Evolutionary conservation across 441 rosid species (phyloP), one percentile per base, ranked within the genome.

Genomic region (Populus hybrid): DNA sequence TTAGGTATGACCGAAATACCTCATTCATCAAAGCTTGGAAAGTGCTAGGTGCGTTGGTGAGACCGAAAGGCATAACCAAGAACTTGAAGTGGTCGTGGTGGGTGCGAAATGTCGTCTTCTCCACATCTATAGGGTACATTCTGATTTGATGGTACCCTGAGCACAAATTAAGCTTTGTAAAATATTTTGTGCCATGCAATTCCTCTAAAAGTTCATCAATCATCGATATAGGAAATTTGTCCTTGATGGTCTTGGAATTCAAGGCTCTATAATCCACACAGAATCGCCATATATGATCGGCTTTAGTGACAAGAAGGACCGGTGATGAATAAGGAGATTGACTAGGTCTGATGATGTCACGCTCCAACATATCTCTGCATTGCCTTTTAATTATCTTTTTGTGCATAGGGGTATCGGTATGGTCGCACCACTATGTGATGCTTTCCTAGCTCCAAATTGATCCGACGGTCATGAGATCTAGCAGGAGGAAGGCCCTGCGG

Each of bases 11-110:
- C 6, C 4, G 6, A 24, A 75, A 75, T 1, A 63, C 24, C 5
- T 35, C 53, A 10, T 75, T 64, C 70, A 75, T 35, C 38, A 35
- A 40, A 2, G 46, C 46, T 40, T 40, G 12, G 12, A 75, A 64
- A 2, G 61, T 75, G 5, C 64, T 12, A 0, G 78, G 63, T 0
- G 71, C n/a, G 9, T 75, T 75, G 0, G 71, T 35, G 6, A 66
- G 35, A 0, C 69, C 53, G n/a, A 72, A 72, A 1, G 75, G 75
- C 75, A 72, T 72, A 0, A 36, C 69, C 20, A 64, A 66, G 21
- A 23, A 75, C 20, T 75, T 28, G 16, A 26, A 75, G 30, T 75
- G 78, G 6, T 28, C 46, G 20, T 73, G 26, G 34, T 26, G 67
- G 4, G 68, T 73, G 7, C 23, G 40, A 9, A 65, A 75, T 0